Base-by-base conservation (phyloP, 371 early-diverging fungal species). In the Mortierella sp. region DNA sequence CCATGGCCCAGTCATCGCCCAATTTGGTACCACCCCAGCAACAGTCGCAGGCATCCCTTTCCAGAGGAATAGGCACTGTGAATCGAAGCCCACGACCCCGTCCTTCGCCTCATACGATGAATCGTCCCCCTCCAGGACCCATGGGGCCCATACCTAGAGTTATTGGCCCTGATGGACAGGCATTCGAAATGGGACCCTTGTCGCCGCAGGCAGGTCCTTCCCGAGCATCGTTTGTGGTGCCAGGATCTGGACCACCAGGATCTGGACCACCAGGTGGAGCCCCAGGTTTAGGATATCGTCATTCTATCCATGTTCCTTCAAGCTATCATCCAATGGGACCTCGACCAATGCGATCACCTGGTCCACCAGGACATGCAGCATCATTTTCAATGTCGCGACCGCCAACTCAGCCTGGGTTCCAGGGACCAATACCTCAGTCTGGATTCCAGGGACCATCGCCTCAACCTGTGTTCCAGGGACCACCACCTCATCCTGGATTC, bases 101-200 rank as follows among this genome's bases (percentile, higher is more conserved):
- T 19, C 71, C 61, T 13, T 54, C 45, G 14, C 41, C 27, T 2
- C 57, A 46, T 27, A 60, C 56, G 56, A 52, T 59, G 47, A 24
- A 54, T 34, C 71, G 64, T n/a, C 57, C 61, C 5, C 56, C 56
- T 22, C 56, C 61, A 17, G 65, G 64, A 27, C 24, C 27, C 21
- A 53, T 53, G 53, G 61, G 50, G 10, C 41, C 48, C 25, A 54
- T 51, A 39, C 19, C 52, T 2, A 43, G 56, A 31, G 51, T 49
- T 24, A 25, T 25, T 4, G 25, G 25, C 3, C 54, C 54, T 9
- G 60, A 60, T 46, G 61, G 62, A 1, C 72, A 71, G 25, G 12
- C 53, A 2, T 71, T 65, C 40, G 72, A 71, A 24, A 22, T 71
- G 44, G 66, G 65, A 37, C 66, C 61, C 9, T 7, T 34, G 61